Evolutionary conservation across 257 asterid species (phyloP).

Genomic region (Nicotiana otophora): DNA sequence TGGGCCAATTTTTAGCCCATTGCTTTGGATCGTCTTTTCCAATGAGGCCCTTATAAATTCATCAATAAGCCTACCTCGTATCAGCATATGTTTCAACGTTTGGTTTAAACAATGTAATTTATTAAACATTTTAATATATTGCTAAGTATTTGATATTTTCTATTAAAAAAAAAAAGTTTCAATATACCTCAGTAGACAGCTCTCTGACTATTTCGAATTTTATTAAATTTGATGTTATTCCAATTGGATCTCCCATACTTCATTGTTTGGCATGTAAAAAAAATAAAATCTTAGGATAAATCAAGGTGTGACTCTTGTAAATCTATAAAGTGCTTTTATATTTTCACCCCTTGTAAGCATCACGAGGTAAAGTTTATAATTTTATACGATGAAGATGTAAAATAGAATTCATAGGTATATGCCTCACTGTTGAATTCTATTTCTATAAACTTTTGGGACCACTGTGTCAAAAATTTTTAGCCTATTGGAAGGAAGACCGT

Average conservation of each 20-base stretch:
- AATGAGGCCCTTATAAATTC: background rate
- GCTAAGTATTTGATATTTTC: no score
- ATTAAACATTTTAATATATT: no score
- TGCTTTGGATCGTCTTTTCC: background rate
- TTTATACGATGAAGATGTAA: background rate
- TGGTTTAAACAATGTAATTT: no score
- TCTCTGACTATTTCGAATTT: background rate
- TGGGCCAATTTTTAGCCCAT: background rate
- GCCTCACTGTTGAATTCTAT: background rate
- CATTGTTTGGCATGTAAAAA: background rate
- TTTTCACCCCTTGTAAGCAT: background rate
- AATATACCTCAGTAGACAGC: background rate
- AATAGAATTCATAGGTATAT: background rate
- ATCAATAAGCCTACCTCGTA: background rate
- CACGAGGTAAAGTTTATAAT: background rate
- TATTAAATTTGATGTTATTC: background rate
- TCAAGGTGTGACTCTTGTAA: background rate
- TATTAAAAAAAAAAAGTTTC: background rate
- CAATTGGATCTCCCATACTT: background rate
- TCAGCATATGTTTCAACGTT: background rate
- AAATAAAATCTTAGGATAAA: background rate
- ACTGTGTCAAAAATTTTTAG: background rate
- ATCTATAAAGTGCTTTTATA: background rate
- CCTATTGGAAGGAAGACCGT: background rate
- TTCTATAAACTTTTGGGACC: background rate